Conservation (phyloP, 768 basidiomycete genomes). For the Daedalea quercina region DNA sequence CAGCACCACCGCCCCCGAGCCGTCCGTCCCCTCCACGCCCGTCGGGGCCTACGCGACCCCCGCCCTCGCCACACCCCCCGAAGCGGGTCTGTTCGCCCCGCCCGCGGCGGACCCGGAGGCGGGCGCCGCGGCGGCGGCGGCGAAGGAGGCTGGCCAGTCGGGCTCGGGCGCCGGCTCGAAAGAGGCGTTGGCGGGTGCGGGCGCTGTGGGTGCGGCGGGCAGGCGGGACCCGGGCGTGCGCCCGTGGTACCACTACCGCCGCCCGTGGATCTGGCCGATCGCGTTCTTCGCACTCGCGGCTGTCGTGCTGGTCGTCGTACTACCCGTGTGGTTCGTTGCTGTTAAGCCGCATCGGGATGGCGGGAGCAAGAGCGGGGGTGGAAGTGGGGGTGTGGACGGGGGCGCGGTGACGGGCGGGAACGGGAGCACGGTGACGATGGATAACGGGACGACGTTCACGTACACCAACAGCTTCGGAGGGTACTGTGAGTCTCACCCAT, state of each 20-base stretch:
- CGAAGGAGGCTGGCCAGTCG: constrained; percentile 1
- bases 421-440: constrained; percentile 57
- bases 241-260: constrained; percentile 14
- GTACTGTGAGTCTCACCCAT: constrained; percentile 42
- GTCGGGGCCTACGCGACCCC: not conserved
- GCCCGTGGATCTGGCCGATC: constrained; percentile 15
- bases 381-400: not conserved
- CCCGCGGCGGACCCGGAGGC: not conserved
- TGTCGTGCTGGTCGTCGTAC: constrained; percentile 22
- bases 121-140: not conserved
- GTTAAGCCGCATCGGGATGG: constrained; percentile 14
- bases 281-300: constrained; percentile 12
- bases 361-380: constrained; percentile 2
- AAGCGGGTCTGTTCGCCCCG: not conserved
- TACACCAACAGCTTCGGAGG: constrained; percentile 78
- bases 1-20: not conserved
- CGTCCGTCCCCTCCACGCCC: not conserved
- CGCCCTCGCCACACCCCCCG: not conserved
- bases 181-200: not conserved
- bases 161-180: not conserved
- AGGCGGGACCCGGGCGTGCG: not conserved
- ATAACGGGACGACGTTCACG: constrained; percentile 65
- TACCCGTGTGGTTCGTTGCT: constrained; percentile 23
- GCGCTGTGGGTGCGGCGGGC: not conserved
- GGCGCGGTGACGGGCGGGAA: constrained; percentile 47